phyloP scores from a whole-genome alignment of 768 basidiomycete genomes.

The Collybia mongolica region DNA sequence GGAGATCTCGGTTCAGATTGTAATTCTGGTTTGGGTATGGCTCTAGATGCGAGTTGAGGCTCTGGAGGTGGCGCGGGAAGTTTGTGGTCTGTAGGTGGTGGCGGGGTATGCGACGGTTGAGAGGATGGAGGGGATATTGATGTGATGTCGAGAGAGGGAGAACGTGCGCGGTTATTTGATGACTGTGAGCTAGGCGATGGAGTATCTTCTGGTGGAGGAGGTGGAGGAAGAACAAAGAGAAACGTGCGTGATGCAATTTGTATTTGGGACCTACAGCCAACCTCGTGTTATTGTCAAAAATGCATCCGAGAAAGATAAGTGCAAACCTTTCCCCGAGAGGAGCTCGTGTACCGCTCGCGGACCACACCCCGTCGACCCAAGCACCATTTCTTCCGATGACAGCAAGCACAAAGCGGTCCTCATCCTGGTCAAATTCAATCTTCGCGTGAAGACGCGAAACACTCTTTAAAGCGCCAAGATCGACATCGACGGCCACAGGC shows the following conservation, averaged over 20 bases:
- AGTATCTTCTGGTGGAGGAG: constrained; percentile 75
- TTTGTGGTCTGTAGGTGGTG: constrained; percentile 51
- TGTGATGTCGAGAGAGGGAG: constrained; percentile 81
- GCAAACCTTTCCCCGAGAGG: constrained; percentile 78
- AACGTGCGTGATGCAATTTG: constrained; percentile 98
- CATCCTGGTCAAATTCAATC: constrained; percentile 91
- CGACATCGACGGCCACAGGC: constrained; percentile 69
- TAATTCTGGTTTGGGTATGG: constrained; percentile 38
- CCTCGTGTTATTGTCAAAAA: constrained; percentile 6
- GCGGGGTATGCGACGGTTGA: constrained; percentile 73
- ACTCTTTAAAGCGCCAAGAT: constrained; percentile 94
- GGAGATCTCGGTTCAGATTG: constrained; percentile 12
- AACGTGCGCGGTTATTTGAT: constrained; percentile 65
- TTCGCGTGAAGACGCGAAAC: constrained; percentile 96
- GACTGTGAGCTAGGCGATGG: constrained; percentile 78
- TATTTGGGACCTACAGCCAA: constrained; percentile 73
- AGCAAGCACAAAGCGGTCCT: constrained; percentile 83
- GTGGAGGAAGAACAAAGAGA: constrained; percentile 93
- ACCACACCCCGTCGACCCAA: constrained; percentile 98
- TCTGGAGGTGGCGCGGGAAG: constrained; percentile 37
- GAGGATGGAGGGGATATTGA: constrained; percentile 83
- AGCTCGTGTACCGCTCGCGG: constrained; percentile 83
- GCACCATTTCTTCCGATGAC: constrained; percentile 97
- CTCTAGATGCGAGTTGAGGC: constrained; percentile 35
- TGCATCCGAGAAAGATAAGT: constrained; percentile 3